Conservation (phyloP, 495 filamentous ascomycete genomes). For the Annulohypoxylon nitens region DNA sequence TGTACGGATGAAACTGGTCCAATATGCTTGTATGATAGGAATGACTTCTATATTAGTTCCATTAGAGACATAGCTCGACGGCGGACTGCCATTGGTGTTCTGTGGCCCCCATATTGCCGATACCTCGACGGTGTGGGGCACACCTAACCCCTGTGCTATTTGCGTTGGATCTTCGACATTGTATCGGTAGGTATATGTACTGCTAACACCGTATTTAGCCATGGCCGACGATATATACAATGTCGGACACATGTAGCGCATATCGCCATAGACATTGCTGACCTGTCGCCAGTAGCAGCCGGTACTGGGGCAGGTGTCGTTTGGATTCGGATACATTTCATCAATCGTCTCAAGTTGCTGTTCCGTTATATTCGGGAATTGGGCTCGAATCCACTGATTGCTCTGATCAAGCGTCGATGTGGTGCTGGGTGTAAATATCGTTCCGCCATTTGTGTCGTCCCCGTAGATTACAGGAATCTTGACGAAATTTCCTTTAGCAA, state of each 20-base stretch:
- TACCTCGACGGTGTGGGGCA: conserved; percentile 72
- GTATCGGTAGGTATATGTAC: conserved; percentile 74
- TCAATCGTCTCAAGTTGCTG: conserved; percentile 69
- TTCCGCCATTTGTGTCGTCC: conserved; percentile 79
- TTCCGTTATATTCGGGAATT: conserved; percentile 71
- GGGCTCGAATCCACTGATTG: conserved; percentile 70
- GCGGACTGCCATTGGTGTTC: conserved; percentile 50
- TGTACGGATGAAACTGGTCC: conserved; percentile 74
- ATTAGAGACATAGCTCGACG: conserved; percentile 65
- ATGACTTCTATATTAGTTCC: conserved; percentile 65
- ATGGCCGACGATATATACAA: conserved; percentile 67
- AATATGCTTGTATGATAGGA: conserved; percentile 74
- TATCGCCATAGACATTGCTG: conserved; percentile 74
- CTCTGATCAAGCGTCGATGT: conserved; percentile 61
- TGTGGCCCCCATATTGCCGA: conserved; percentile 70
- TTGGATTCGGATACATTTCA: conserved; percentile 68
- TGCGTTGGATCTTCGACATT: conserved; percentile 69
- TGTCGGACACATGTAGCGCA: conserved; percentile 79
- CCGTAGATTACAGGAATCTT: conserved; percentile 78
- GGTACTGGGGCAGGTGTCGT: conserved; percentile 55
- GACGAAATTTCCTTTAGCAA: conserved; percentile 70
- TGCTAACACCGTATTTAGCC: conserved; percentile 50
- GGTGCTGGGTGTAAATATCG: conserved; percentile 68
- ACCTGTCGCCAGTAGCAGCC: conserved; percentile 71
- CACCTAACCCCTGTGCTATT: conserved; percentile 67